Conservation (phyloP, 208 protist species). For the Trypanosoma avium region DNA sequence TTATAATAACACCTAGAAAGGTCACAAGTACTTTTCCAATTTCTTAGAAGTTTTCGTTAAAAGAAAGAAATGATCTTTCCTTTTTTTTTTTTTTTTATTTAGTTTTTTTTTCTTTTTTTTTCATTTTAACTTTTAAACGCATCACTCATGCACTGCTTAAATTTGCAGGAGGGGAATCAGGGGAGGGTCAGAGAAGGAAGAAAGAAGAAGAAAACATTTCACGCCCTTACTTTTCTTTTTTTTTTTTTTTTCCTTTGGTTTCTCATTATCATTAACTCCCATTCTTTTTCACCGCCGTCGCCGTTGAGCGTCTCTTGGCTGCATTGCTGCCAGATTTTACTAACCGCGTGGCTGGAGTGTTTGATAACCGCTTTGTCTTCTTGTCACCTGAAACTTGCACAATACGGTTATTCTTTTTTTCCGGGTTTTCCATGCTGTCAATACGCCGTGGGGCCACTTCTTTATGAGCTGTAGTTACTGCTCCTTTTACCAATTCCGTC, state of each 20-base stretch:
- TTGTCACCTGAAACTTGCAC: constrained; percentile 17
- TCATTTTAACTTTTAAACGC: not conserved
- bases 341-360: not conserved
- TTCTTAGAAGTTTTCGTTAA: no score
- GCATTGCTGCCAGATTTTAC: constrained; percentile 13
- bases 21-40: no score
- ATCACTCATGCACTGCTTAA: not conserved
- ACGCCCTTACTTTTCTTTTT: not conserved
- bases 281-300: no score
- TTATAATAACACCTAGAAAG: no score
- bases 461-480: not conserved
- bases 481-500: not conserved
- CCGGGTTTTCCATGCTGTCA: constrained; percentile 19
- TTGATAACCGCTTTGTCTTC: constrained; percentile 16
- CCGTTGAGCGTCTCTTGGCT: constrained; percentile 11
- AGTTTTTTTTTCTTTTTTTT: not conserved
- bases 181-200: no score
- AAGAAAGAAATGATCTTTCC: not conserved
- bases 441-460: constrained; percentile 13
- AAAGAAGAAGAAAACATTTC: no score
- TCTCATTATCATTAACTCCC: constrained; percentile 6
- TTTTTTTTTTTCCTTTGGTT: not conserved
- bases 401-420: constrained; percentile 25
- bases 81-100: not conserved
- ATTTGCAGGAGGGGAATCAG: no score